Base-by-base conservation (phyloP, 1,139 yeast species). In the Yamadazyma sp. region DNA sequence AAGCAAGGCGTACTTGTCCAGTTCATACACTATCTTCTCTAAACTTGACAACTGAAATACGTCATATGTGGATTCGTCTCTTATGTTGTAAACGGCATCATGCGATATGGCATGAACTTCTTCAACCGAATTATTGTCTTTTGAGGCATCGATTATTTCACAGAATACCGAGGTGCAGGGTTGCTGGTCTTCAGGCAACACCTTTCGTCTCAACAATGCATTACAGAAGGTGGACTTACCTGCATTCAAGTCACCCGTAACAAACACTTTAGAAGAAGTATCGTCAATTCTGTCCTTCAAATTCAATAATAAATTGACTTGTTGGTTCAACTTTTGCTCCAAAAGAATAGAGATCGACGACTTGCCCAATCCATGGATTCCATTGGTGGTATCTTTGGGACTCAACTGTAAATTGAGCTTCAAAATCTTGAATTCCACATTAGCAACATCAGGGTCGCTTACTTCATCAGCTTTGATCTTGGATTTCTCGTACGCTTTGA, bases 151-250 rank as follows among this genome's bases (percentile, higher is more conserved):
- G 15, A 87, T 70, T 3, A 94, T 94, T 61, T 94, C 98, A 59
- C 97, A 90, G 55, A 94, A 94, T 1, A 94, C 97, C 41, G 88
- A 83, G 0, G 99, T 94, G 53, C 97, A 90, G 1, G 99, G 99
- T 54, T 94, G 96, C 56, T 94, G 98, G 60, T 94, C 99, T 52
- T 86, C 96, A 0, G 99, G 98, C 35, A 92, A 67, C 1, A 94
- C 63, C 38, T 79, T 78, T 44, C 95, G 75, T 48, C 94, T 73
- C 46, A 94, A 66, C 34, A 94, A 67, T 0, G 97, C 94, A 56
- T 94, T 94, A 62, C 98, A 94, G 52, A 94, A 88, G 0, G 96
- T 86, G 1, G 97, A 88, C 57, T 94, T 94, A 4, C 99, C 99
- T 0, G 98, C 86, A 59, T 94, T 94, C 51, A 94, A 75, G 60